Base-by-base conservation (phyloP, 192 early-diverging fungal species). In the Kappamyces sp. region DNA sequence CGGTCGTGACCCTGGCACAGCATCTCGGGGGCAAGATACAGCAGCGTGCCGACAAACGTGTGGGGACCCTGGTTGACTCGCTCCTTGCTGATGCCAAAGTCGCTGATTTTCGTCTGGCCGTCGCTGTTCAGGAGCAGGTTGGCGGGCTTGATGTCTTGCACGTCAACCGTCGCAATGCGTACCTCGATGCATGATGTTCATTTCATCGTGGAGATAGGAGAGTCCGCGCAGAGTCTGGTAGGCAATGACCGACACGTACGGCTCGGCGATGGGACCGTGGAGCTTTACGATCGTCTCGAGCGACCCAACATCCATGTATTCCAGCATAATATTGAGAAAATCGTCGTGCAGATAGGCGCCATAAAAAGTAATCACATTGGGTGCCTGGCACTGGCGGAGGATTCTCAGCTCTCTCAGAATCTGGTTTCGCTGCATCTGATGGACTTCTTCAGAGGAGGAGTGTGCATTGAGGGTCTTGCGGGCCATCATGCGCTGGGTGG, bases 351-450 rank as follows among this genome's bases (percentile, higher is more conserved):
- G 91, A 69, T 94, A 98, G 0, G 93, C 91, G 4, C 94, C 94
- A 74, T 96, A 98, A 59, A 95, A 98, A 33, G 91, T 91, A n/a
- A 98, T 89, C 70, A 98, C 93, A 54, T 86, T 91, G 1, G 88
- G 83, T 58, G 85, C 89, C 46, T 80, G 72, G 54, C 87, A 84
- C 66, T 89, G 85, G 74, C 95, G 91, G 49, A 97, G 74, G 39
- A 97, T 85, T 61, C 94, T 87, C 46, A 97, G 76, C 70, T 97
- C 94, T 90, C 91, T 96, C 59, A 96, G 71, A 52, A 97, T 96
- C 70, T 89, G 89, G 68, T 90, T 89, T 49, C 92, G 68, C 61
- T 89, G 87, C 38, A 78, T 80, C 67, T 90, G 76, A 66, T 93
- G 90, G 52, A 93, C 72, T 66, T 94, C 90, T 22, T 22, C 22